Evolutionary conservation across 2,329 filamentous ascomycete species (phyloP), one percentile per base, ranked within the genome.

Genomic region (Ramichloridium luteum): DNA sequence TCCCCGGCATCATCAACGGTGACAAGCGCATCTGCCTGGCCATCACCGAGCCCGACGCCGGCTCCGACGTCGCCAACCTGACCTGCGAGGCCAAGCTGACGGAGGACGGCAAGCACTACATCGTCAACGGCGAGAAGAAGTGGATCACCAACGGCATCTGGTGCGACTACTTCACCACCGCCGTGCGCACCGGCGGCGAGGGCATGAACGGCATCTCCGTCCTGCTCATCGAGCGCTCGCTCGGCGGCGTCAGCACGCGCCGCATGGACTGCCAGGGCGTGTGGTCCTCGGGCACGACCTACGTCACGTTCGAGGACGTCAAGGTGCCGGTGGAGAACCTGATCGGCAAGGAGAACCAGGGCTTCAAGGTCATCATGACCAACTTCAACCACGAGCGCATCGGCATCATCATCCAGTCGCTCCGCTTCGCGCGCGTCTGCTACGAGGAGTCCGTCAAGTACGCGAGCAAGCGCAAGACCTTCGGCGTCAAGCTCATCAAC

Each of bases 351-450:
- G 79, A 93, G 66, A 93, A 98, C 70, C 80, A 93, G 58, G 90
- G 90, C 23, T 98, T 98, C 74, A 83, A 86, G 64, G 85, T 93
- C 55, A 88, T 98, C 68, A 96, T 96, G 88, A 94, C 84, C 57
- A 94, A 94, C 71, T 94, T 94, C 70, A 96, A 96, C 72, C 90
- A 96, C 69, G 90, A 98, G 66, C 83, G 90, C 41, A 86, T 98
- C 48, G 90, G 90, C 41, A 96, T 98, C 61, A 86, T 96, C 63
- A 96, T 96, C 65, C 90, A 98, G 63, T 93, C 78, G 52, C 60
- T 94, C 44, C 85, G 90, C 52, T 96, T 98, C 72, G 78, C 82
- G 26, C 85, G 90, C 45, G 88, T 96, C 45, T 94, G 86, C 71
- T 93, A 84, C 67, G 88, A 96, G 57, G 90, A 98, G 64, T 82